A percentile compares a stretch with the other conserved stretches of the same genome.
These are phyloP conservation scores for Globisporangium megalacanthum DNA, from an alignment of 352 stramenopile genomes.

Conservation along the genomic window DNA sequence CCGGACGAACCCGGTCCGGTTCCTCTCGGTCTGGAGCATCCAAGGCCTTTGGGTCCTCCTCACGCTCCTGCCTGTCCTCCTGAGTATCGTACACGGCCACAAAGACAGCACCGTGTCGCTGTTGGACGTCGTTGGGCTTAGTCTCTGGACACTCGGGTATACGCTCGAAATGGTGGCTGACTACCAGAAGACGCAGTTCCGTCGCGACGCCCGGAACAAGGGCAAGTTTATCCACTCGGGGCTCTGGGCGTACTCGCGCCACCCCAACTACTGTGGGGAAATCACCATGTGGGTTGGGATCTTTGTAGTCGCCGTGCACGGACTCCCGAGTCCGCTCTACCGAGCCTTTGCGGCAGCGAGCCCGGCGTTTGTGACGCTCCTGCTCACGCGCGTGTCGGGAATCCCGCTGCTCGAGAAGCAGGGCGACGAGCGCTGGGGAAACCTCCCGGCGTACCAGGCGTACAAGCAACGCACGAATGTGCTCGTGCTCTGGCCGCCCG, in stretches of 20 bases:
- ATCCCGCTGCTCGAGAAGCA: slow-evolving; percentile 75
- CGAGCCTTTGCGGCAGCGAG: slow-evolving; percentile 41
- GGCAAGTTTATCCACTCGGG: slow-evolving; percentile 62
- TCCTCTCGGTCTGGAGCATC: slow-evolving; percentile 76
- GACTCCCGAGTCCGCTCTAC: slow-evolving; percentile 27
- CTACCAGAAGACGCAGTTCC: slow-evolving; percentile 54
- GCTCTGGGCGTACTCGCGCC: slow-evolving; percentile 86
- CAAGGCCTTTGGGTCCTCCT: slow-evolving; percentile 82
- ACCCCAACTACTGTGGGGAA: slow-evolving; percentile 93
- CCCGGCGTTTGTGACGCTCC: slow-evolving; percentile 63
- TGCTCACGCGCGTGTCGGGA: slow-evolving; percentile 68
- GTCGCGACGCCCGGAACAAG: slow-evolving; percentile 34
- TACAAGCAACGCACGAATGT: slow-evolving; percentile 77
- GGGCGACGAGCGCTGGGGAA: slow-evolving; percentile 65
- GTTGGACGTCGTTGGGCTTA: slow-evolving; percentile 39
- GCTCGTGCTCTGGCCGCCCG: slow-evolving; percentile 30
- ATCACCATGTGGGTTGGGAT: slow-evolving; percentile 86
- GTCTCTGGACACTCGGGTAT: slow-evolving; percentile 44
- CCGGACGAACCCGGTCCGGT: slow-evolving; percentile 48
- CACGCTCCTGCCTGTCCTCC: slow-evolving; percentile 63
- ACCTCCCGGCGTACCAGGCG: slow-evolving; percentile 50
- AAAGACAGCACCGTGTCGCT: slow-evolving; percentile 17
- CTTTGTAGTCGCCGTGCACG: slow-evolving; percentile 43
- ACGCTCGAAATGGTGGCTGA: slow-evolving; percentile 51
- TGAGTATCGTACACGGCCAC: slow-evolving; percentile 34